These are phyloP conservation scores for Aureobasidium pullulans DNA, from an alignment of 2,329 filamentous ascomycete genomes.

Conservation along the genomic window DNA sequence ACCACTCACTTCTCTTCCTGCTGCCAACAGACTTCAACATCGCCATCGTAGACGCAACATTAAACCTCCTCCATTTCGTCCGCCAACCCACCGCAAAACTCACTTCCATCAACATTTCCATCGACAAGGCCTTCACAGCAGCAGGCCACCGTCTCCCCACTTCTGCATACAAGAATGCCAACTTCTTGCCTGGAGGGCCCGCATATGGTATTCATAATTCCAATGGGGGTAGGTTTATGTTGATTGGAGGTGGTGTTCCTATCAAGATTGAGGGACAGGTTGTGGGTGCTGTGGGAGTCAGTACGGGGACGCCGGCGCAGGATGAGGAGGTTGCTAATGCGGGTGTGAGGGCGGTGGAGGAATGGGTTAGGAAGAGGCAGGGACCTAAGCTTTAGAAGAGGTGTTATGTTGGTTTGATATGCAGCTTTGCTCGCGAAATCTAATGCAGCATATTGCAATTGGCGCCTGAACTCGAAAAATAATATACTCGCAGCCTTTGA, in stretches of 20 bases:
- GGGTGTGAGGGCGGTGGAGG: conserved; percentile 43
- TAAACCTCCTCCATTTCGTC: conserved; percentile 40
- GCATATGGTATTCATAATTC: conserved; percentile 46
- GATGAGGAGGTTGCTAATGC: conserved; percentile 47
- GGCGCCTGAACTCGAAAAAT: too few species aligned
- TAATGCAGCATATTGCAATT: too few species aligned
- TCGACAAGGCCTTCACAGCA: conserved; percentile 55
- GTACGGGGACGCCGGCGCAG: conserved; percentile 47
- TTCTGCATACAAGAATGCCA: conserved; percentile 45
- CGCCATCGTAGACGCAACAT: conserved; percentile 39
- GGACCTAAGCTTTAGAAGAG: conserved; percentile 30
- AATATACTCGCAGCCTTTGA: too few species aligned
- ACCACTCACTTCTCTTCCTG: not conserved
- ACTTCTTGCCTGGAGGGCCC: conserved; percentile 43
- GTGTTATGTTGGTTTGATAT: not conserved
- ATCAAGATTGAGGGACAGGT: conserved; percentile 43
- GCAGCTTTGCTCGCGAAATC: too few species aligned
- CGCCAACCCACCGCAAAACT: conserved; percentile 44
- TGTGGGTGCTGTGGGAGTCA: conserved; percentile 48
- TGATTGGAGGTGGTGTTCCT: conserved; percentile 48
- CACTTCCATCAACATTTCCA: conserved; percentile 54
- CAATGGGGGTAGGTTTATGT: conserved; percentile 47
- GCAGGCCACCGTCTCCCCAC: conserved; percentile 48
- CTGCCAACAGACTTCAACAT: conserved; percentile 39
- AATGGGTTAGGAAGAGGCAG: conserved; percentile 26